Evolutionary conservation across 169 alveolate species (phyloP).

Genomic region (Cryptosporidium andersoni): DNA sequence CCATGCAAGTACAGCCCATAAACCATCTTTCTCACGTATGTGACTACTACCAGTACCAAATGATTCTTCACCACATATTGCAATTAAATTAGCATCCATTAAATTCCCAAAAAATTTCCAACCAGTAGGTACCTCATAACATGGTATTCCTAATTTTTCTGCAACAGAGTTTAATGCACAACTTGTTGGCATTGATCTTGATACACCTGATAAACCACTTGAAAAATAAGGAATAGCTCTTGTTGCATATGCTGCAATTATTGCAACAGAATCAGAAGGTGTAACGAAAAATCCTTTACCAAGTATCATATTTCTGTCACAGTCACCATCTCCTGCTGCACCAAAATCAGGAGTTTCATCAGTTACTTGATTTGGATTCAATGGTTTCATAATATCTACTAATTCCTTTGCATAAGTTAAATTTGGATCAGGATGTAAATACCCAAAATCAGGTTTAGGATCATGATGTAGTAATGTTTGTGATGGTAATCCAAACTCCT

Average conservation of each 20-base stretch:
- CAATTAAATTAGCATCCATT: conserved; percentile 92
- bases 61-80: conserved; percentile 94
- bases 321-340: conserved; percentile 97
- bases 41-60: conserved; percentile 94
- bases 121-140: conserved; percentile 95
- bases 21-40: conserved; percentile 95
- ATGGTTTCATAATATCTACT: conserved; percentile 80
- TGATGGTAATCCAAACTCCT: conserved; percentile 83
- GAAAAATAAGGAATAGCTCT: conserved; percentile 83
- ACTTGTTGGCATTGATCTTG: conserved; percentile 97
- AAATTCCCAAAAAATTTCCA: conserved; percentile 97
- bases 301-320: conserved; percentile 95
- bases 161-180: conserved; percentile 92
- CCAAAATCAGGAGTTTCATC: conserved; percentile 89
- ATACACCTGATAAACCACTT: conserved; percentile 88
- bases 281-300: conserved; percentile 90
- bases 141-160: conserved; percentile 83
- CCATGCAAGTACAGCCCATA: conserved; percentile 96
- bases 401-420: conserved; percentile 91
- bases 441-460: conserved; percentile 79
- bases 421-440: conserved; percentile 91
- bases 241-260: conserved; percentile 88
- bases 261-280: conserved; percentile 94
- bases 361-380: conserved; percentile 33
- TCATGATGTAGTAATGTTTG: conserved; percentile 70